Percentiles rank a stretch among this genome's conserved stretches.
Conservation (phyloP, 2,329 filamentous ascomycete species). For the Proliferodiscus dingleyae region DNA sequence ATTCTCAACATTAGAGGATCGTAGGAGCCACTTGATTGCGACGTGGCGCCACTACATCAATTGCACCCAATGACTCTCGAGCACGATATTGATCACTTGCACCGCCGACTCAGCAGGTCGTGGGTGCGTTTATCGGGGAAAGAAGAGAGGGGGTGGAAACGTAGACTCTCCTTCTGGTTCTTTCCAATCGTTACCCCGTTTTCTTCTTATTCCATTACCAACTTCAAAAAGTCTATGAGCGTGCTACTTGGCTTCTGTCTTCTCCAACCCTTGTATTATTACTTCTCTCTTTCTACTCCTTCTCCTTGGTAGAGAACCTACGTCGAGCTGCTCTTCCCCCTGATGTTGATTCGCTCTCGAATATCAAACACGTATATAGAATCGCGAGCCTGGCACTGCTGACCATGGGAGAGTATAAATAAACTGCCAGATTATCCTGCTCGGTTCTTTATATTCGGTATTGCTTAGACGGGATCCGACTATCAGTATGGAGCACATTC, state of each 20-base stretch:
- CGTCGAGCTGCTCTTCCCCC: constrained; percentile 8
- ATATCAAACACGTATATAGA: constrained; percentile 28
- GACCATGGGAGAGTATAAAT: constrained; percentile 26
- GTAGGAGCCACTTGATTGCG: constrained; percentile 12
- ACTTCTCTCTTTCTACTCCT: constrained; percentile 13
- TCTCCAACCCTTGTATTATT: constrained; percentile 9
- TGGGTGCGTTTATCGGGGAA: constrained; percentile 18
- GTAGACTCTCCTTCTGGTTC: constrained; percentile 12
- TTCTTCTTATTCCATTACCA: too few species aligned
- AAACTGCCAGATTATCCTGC: constrained; percentile 18
- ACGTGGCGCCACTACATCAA: constrained; percentile 28
- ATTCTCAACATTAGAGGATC: constrained; percentile 15
- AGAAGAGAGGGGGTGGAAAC: constrained; percentile 7
- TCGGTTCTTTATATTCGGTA: constrained; percentile 13
- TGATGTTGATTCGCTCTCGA: constrained; percentile 9
- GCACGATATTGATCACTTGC: constrained; percentile 29
- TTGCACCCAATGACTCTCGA: constrained; percentile 24
- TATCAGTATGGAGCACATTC: constrained; percentile 29
- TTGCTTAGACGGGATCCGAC: constrained; percentile 20
- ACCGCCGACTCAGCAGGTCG: constrained; percentile 22
- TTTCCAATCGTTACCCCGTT: constrained; percentile 2
- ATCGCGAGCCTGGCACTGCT: constrained; percentile 20
- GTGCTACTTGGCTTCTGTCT: constrained; percentile 14
- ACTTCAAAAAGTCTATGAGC: too few species aligned
- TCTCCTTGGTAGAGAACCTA: constrained; percentile 11